A percentile compares a stretch with the other conserved stretches of the same genome.
Conservation (phyloP, 1,139 yeast species). For the Blastobotrys capitulatus region DNA sequence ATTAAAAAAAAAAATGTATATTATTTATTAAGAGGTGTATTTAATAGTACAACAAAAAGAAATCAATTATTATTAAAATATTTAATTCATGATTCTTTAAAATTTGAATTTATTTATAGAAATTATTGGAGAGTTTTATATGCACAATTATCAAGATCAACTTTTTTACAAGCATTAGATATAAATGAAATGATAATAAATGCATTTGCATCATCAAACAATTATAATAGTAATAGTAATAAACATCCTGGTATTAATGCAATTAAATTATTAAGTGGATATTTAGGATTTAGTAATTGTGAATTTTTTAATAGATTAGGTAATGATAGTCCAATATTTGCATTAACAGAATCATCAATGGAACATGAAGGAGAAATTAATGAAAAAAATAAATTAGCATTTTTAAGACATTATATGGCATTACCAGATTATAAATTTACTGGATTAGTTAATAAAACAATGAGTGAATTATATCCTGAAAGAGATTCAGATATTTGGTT, state of each 20-base stretch:
- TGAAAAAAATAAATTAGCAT: not conserved
- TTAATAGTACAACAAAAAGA: not conserved
- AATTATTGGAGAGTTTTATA: slow-evolving; percentile 8
- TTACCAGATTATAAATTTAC: slow-evolving; percentile 22
- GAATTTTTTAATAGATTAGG: not conserved
- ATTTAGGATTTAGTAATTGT: slow-evolving; percentile 5
- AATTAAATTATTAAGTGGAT: not conserved
- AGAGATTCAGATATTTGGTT: slow-evolving; percentile 18
- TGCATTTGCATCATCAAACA: slow-evolving; percentile 2
- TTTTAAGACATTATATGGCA: slow-evolving; percentile 15
- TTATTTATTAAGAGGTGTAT: slow-evolving; percentile 3
- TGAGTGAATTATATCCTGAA: slow-evolving; percentile 18
- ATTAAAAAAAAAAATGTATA: not conserved
- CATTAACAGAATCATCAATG: not conserved
- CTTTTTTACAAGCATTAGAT: not conserved
- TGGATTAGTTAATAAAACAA: slow-evolving; percentile 15
- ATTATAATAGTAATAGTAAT: not conserved
- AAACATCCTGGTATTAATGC: not conserved
- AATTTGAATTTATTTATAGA: not conserved
- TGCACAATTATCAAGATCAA: slow-evolving; percentile 1
- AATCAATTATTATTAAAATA: not conserved
- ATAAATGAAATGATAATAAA: not conserved
- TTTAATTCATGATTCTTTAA: slow-evolving; percentile 1
- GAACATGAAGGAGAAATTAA: not conserved
- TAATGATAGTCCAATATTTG: slow-evolving; percentile 5